Evolutionary conservation across 805 yeast genomes (phyloP), one percentile per base, ranked within the genome.

Genomic region (Yamadazyma akitaensis): DNA sequence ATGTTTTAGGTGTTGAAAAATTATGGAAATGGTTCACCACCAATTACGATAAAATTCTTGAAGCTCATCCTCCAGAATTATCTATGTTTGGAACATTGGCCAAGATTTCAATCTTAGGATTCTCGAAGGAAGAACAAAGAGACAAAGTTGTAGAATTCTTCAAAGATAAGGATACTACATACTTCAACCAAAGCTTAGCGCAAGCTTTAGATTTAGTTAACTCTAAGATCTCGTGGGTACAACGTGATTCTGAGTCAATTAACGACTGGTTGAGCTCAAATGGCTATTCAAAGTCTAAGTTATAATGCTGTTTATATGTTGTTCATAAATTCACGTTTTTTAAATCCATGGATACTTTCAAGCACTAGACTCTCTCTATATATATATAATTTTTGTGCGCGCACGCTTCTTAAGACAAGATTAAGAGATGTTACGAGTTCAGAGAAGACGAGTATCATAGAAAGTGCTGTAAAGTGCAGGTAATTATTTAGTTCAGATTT

Each of bases 51-150:
- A 76, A 71, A 38, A 61, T 92, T 50, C 67, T 68, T 56, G 75
- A 80, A 62, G 71, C 76, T 58, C 77, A 89, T 61, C 96, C 97
- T 43, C 88, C 96, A 13, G 85, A 88, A 11, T 76, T 85, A 53
- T 76, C 89, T 19, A 81, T 90, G 88, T 73, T 92, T 57, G 85
- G 92, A 17, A 73, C 84, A 16, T 82, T 94, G 48, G 85, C 92
- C 34, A 72, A 75, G 28, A 52, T 85, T 31, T 68, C 83, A 40
- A 76, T 87, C 34, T 67, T 81, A 19, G 81, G 85, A 1, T 84
- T 81, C 67, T 76, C 89, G 25, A 77, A 79, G 44, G 63, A 65
- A 32, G 78, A 72, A 30, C 80, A 81, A 51, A 73, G 74, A 54
- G 70, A 72, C 18, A 76, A 74, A 47, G 76, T 83, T 48, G 68